phyloP scores from a whole-genome alignment of 306 rosid genomes.

The Inga oerstediana region DNA sequence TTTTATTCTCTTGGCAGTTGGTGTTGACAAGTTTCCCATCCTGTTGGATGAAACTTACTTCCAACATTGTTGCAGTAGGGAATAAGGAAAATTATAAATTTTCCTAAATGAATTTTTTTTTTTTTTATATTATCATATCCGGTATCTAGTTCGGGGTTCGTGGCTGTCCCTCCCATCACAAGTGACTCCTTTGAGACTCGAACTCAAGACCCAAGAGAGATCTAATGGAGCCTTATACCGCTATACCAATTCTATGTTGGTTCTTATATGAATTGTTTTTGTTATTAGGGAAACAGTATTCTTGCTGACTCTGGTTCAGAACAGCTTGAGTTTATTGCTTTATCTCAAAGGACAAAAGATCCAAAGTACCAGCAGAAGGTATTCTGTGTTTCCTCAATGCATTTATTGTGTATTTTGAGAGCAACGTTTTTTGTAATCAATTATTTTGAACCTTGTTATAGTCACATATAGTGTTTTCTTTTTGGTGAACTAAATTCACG shows the following conservation, averaged over 20 bases:
- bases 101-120: constrained; percentile 23
- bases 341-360: constrained; percentile 91
- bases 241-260: too few relatives aligned
- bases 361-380: constrained; percentile 87
- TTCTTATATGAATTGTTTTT: constrained; percentile 25
- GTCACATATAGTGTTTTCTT: not conserved
- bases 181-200: too few relatives aligned
- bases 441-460: constrained; percentile 16
- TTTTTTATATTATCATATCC: too few relatives aligned
- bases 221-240: too few relatives aligned
- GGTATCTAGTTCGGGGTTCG: too few relatives aligned
- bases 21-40: not conserved
- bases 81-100: constrained; percentile 23
- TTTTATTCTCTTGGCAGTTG: not conserved
- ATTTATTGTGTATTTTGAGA: constrained; percentile 4
- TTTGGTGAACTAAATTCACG: constrained; percentile 18
- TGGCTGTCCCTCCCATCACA: too few relatives aligned
- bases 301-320: constrained; percentile 98
- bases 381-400: constrained; percentile 34
- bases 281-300: constrained; percentile 80
- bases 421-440: constrained; percentile 1
- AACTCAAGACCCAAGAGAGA: too few relatives aligned
- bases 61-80: not conserved
- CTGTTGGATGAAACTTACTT: not conserved
- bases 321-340: constrained; percentile 96